These are phyloP conservation scores for Eremothecium cymbalariae DNA, from an alignment of 1,139 yeast species.

Conservation along the genomic window DNA sequence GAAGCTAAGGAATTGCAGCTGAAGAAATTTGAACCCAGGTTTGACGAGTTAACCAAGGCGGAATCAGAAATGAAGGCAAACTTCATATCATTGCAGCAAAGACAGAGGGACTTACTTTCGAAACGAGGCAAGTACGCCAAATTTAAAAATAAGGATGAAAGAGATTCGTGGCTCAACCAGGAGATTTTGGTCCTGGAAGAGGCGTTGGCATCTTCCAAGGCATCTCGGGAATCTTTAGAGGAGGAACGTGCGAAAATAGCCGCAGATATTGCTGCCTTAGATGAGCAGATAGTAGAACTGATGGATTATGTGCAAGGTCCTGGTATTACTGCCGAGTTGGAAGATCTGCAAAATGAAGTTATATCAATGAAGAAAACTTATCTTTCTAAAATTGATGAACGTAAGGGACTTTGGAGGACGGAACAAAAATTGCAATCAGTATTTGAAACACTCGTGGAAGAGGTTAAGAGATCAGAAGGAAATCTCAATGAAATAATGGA, in stretches of 20 bases:
- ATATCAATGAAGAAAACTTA: constrained; percentile 36
- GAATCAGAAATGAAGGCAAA: constrained; percentile 39
- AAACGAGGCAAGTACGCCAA: constrained; percentile 67
- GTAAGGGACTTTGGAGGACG: constrained; percentile 73
- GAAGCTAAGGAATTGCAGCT: constrained; percentile 39
- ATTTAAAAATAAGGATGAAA: constrained; percentile 47
- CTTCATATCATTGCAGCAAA: constrained; percentile 41
- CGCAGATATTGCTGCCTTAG: constrained; percentile 11
- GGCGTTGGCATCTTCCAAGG: constrained; percentile 10
- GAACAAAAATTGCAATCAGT: constrained; percentile 57
- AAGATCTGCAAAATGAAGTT: constrained; percentile 29
- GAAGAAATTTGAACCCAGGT: constrained; percentile 38
- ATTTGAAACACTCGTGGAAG: constrained; percentile 47
- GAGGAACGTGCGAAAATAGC: constrained; percentile 10
- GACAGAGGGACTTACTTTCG: constrained; percentile 57
- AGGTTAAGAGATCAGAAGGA: constrained; percentile 50
- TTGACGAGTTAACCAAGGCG: constrained; percentile 34
- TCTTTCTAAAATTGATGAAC: constrained; percentile 48
- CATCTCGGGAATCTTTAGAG: constrained; percentile 6
- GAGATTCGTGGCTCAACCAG: constrained; percentile 59
- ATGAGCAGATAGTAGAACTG: constrained; percentile 31
- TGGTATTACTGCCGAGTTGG: constrained; percentile 29
- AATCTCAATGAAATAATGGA: constrained; percentile 66
- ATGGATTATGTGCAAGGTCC: constrained; percentile 37
- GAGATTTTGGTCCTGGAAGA: constrained; percentile 38